Base-by-base conservation (phyloP, 73 alveolate species). In the Paramecium sonneborni region DNA sequence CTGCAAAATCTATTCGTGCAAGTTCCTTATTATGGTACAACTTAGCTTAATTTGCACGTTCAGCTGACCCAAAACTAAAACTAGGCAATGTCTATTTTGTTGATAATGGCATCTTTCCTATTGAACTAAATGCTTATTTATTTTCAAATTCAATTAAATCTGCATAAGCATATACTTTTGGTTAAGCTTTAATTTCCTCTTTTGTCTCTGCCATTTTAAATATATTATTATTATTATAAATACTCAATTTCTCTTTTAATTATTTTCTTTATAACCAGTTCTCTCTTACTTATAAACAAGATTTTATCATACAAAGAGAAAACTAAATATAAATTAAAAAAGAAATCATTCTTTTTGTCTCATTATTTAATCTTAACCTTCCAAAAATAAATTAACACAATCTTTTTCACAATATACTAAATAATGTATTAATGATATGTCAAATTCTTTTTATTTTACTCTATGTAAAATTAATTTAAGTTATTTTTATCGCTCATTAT, bases 61-160 rank as follows among this genome's bases (percentile, higher is more conserved):
- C 94, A 24, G 94, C 94, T 0, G 94, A 69, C 0, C 94, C 94
- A 55, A 88, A 88, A 30, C 94, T 82, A 62, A 69, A 88, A 44
- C 70, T 88, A 12, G 94, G 94, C 26, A 62, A 67, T 26, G 94
- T 69, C 26, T 26, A 21, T 72, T 88, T 88, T 4, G 85, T 37
- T 1, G 94, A 88, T 24, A 88, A 44, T 5, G 85, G 85, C 94
- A 88, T 88, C 67, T 88, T 88, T 26, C 94, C 94, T 12, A 88
- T 69, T 44, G 91, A 69, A 62, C 91, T 69, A 70, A 69, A 88
- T 4, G 87, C 87, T 48, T 88, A 48, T 18, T 62, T 76, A 39
- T 62, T 68, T 70, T 88, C 94, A 46, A 88, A 88, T 38, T 88
- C 48, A 7, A 88, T 38, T 44, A 88, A 46, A 88, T 88, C 94